A percentile compares a stretch with the other conserved stretches of the same genome.
phyloP scores from a whole-genome alignment of 2,329 filamentous ascomycete genomes.

The Colletotrichum tamarilloi region DNA sequence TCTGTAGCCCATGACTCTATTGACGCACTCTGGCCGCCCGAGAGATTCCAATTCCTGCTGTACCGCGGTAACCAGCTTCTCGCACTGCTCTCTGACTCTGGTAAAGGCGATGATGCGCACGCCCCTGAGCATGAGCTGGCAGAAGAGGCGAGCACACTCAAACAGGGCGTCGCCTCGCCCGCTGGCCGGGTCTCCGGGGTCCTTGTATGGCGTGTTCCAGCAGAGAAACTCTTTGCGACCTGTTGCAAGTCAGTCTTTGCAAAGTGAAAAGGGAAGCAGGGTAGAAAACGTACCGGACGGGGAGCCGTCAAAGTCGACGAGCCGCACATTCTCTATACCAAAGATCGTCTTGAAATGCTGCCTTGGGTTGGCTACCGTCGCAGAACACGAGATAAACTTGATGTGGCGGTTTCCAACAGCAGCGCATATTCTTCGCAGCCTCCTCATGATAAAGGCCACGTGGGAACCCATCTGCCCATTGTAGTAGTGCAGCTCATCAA shows the following conservation, averaged over 20 bases:
- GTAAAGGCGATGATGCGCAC: constrained; percentile 95
- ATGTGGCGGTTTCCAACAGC: constrained; percentile 87
- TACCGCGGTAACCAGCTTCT: constrained; percentile 83
- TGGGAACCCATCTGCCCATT: constrained; percentile 95
- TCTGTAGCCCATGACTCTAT: constrained; percentile 92
- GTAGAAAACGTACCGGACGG: constrained; percentile 64
- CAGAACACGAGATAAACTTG: constrained; percentile 95
- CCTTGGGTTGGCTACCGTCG: constrained; percentile 92
- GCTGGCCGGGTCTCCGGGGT: constrained; percentile 86
- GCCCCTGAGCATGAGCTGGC: constrained; percentile 86
- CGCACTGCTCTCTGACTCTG: constrained; percentile 87
- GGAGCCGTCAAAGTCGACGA: constrained; percentile 93
- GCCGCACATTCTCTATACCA: constrained; percentile 80
- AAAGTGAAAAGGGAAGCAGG: not conserved
- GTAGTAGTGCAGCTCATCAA: constrained; percentile 94
- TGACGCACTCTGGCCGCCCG: constrained; percentile 79
- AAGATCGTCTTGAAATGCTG: constrained; percentile 97
- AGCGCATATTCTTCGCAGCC: constrained; percentile 87
- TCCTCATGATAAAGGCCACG: constrained; percentile 93
- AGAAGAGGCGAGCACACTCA: constrained; percentile 92
- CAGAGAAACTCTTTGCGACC: constrained; percentile 95
- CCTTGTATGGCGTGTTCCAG: constrained; percentile 97
- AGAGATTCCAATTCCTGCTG: constrained; percentile 80
- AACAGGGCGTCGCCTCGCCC: constrained; percentile 85
- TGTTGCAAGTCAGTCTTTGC: not conserved